Base-by-base conservation (phyloP, 2,329 filamentous ascomycete genomes). In the Dactylellina haptotyla region DNA sequence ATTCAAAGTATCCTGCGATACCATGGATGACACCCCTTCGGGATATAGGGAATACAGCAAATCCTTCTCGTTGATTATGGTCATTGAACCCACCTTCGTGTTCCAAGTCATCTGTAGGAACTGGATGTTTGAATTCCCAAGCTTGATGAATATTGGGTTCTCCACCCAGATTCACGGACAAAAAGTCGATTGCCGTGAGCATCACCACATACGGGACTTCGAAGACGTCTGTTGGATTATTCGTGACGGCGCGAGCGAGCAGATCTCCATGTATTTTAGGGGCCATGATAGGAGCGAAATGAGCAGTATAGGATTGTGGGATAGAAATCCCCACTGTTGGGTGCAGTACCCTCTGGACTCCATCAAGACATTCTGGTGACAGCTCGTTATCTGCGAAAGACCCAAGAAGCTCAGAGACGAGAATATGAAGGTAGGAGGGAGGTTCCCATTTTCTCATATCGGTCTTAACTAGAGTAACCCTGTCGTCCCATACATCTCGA, bases 371-470 rank as follows among this genome's bases (percentile, higher is more conserved):
- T 82, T 99, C 95, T 0, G 95, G 95, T 0, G 92, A 97, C 8
- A 99, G 87, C 81, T 99, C 95, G 79, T 99, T 99, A 82, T 99
- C 95, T 23, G 89, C 95, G 79, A 98, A 99, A 1, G 93, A 97
- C 37, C 93, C 95, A 0, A 99, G 87, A 0, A 99, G 87, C 81
- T 99, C 95, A 1, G 93, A 97, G 26, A 99, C 88, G 2, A 99
- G 83, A 62, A 99, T 97, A 80, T 99, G 95, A 43, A 99, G 90
- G 78, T 89, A 88, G 0, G 87, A 79, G 1, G 94, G 94, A 0
- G 96, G 96, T 78, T 91, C 90, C 96, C 96, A 99, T 71, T 90
- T 90, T 53, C 95, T 89, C 95, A 99, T 99, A 80, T 99, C 95
- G 0, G 93, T 96, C 82, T 97, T 96, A 76, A 98, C 89, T 30